A percentile compares a stretch with the other conserved stretches of the same genome.
phyloP scores from a whole-genome alignment of 2,329 filamentous ascomycete genomes.

The Colletotrichum lindemuthianum region DNA sequence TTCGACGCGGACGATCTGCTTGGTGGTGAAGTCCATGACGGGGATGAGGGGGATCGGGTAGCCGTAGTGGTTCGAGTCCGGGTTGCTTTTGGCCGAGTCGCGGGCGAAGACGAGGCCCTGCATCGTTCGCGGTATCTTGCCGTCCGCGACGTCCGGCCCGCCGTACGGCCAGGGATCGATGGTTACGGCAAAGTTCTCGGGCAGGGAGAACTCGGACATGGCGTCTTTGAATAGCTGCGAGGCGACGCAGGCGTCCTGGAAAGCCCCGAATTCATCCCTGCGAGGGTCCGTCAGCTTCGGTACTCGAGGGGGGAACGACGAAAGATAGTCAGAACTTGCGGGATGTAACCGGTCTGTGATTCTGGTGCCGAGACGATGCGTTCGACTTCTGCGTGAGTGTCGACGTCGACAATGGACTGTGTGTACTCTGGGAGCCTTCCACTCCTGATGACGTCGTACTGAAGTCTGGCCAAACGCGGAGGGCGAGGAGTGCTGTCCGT shows the following conservation, averaged over 20 bases:
- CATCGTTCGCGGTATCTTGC: slow-evolving; percentile 54
- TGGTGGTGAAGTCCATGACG: slow-evolving; percentile 67
- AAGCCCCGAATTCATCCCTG: slow-evolving; percentile 52
- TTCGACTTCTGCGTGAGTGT: slow-evolving; percentile 43
- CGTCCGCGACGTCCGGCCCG: slow-evolving; percentile 51
- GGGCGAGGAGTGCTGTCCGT: slow-evolving; percentile 54
- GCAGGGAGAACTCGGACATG: slow-evolving; percentile 57
- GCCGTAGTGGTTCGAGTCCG: slow-evolving; percentile 70
- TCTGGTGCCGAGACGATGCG: slow-evolving; percentile 41
- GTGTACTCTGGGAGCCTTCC: slow-evolving; percentile 44
- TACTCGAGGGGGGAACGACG: background rate
- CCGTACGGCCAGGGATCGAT: slow-evolving; percentile 76
- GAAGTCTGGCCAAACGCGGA: slow-evolving; percentile 57
- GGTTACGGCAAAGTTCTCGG: slow-evolving; percentile 53
- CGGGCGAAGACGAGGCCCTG: slow-evolving; percentile 62
- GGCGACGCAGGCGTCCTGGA: slow-evolving; percentile 52
- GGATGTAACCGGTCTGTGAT: slow-evolving; percentile 50
- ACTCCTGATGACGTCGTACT: slow-evolving; percentile 53
- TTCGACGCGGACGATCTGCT: slow-evolving; percentile 66
- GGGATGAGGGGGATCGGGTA: slow-evolving; percentile 69
- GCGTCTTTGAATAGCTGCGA: slow-evolving; percentile 59
- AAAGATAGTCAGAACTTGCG: slow-evolving; percentile 37
- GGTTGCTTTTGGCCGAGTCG: slow-evolving; percentile 53
- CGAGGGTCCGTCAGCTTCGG: background rate
- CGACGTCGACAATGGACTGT: slow-evolving; percentile 52